Evolutionary conservation across 176 grass and related monocot genomes (phyloP).

Genomic region (Metroxylon sagu): DNA sequence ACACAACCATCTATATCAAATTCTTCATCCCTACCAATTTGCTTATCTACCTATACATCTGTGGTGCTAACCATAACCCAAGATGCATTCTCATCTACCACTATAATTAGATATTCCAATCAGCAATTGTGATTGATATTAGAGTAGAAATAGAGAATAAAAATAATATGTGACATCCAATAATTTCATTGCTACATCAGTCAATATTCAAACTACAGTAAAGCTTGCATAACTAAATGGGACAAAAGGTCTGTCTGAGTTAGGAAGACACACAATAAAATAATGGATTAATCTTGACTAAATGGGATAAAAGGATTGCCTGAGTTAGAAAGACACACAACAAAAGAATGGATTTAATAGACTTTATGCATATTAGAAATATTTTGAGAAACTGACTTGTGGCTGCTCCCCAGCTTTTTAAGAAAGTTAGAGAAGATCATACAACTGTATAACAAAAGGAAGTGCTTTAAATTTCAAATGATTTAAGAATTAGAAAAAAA

Average conservation of each 20-base stretch:
- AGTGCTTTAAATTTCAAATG: background rate
- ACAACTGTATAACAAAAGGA: slow-evolving; percentile 14
- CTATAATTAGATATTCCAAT: background rate
- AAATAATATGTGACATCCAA: background rate
- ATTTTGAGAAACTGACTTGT: background rate
- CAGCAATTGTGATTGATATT: background rate
- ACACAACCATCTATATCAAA: slow-evolving; percentile 67
- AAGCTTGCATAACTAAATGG: no score
- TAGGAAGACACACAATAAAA: background rate
- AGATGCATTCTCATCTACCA: slow-evolving; percentile 16
- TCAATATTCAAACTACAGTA: no score
- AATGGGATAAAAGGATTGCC: no score
- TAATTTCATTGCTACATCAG: no score
- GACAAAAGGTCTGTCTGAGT: no score
- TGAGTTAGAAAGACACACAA: background rate
- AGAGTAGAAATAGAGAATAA: background rate
- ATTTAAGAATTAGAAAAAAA: no score
- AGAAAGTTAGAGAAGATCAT: slow-evolving; percentile 21
- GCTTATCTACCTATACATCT: slow-evolving; percentile 17
- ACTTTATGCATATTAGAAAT: background rate
- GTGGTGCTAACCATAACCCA: slow-evolving; percentile 14
- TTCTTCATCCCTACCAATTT: slow-evolving; percentile 31
- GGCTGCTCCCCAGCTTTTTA: slow-evolving; percentile 16
- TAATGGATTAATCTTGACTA: no score
- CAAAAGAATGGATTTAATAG: background rate